Base-by-base conservation (phyloP, 768 basidiomycete species). In the Auriscalpium vulgare region DNA sequence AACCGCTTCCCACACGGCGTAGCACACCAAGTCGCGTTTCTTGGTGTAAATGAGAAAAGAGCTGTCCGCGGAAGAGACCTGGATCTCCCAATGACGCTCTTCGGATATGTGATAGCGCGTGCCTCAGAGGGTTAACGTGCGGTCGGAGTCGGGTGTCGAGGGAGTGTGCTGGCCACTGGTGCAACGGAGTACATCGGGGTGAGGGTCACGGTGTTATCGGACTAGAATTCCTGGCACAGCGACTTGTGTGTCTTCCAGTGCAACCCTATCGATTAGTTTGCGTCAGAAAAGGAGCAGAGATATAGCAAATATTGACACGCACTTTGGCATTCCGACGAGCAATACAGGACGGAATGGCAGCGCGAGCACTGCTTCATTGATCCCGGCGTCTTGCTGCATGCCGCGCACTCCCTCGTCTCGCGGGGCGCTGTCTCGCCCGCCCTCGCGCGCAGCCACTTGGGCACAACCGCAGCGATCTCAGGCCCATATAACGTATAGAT, bases 391-490 rank as follows among this genome's bases (percentile, higher is more conserved):
- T 60, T 60, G 51, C 60, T 65, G 55, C 76, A 78, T 3, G 58
- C 51, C 17, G 74, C 77, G 56, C 82, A 84, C 38, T 58, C 64
- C 61, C 77, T 80, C 60, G 72, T 74, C n/a, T 71, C 71, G 60
- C 67, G 64, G 11, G 72, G 76, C 0, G 69, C 75, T 43, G 69
- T 67, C 58, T 73, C 74, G 2, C 79, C 80, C 1, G 54, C 69
- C 8, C 79, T 71, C 48, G 73, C 78, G 50, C 74, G 67, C 10
- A 80, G 68, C 78, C 79, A 81, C 55, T 72, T 75, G 49, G 67
- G 67, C 2, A 81, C 68, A 3, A 63, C 61, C 11, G 78, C 79
- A 4, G 75, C 74, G 8, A 78, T 69, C 55, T 74, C 53, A 0
- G 81, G 72, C 1, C 81, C 81, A 36, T 29, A 64, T 71, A 6